Base-by-base conservation (phyloP, 2,329 filamentous ascomycete species). In the Aspergillus oerlinghausenensis region DNA sequence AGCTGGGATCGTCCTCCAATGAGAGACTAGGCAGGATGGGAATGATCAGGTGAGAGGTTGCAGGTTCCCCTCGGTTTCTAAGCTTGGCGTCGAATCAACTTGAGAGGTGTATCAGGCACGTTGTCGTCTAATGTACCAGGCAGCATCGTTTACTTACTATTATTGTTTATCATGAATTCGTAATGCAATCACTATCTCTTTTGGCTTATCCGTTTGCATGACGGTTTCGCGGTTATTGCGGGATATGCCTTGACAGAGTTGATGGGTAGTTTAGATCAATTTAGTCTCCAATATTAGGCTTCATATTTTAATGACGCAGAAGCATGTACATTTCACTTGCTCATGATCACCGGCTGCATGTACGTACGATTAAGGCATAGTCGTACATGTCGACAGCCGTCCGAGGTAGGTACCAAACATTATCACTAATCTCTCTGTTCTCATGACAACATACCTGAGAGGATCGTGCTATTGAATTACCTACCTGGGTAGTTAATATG, bases 161-260 rank as follows among this genome's bases (percentile, higher is more conserved):
- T 17, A 35, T 35, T 2, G 11, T 35, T 14, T 7, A 55, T 35
- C 49, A 48, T 49, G 42, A 32, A 55, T 10, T 28, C 5, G 11
- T 49, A 29, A 23, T 25, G 25, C 10, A 23, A 49, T 49, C 50
- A 17, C 28, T 32, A 51, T 42, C 43, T 50, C 32, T 29, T 49
- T 43, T 53, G 47, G 51, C 48, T 49, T 53, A 60, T 54, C 29
- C 48, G 40, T 56, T 17, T 53, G 40, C 49, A 56, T 48, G 42
- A 23, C 56, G 56, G 57, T 55, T 54, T 60, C 55, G 60, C 62
- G 62, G 62, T 55, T 64, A 53, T 60, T 54, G 62, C 62, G 62
- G 61, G 52, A 60, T 38, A 2, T 38, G 14, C 32, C 6, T 17
- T 17, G 32, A 38, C 14, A 38, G 1, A 17, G 32, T 38, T 14